Evolutionary conservation across 495 filamentous ascomycete species (phyloP).

Genomic region (Halenospora varia): DNA sequence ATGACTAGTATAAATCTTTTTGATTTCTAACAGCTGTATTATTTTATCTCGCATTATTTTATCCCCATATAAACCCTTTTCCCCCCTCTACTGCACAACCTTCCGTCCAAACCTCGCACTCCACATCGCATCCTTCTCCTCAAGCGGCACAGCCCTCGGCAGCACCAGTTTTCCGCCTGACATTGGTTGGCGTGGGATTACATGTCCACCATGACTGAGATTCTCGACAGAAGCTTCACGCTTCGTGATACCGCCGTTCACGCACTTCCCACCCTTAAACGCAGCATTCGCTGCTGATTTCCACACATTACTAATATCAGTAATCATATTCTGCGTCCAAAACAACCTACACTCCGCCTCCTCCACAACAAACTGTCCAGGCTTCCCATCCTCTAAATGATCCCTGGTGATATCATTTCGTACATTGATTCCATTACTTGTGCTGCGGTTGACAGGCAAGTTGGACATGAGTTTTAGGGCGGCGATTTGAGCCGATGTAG

Average conservation of each 20-base stretch:
- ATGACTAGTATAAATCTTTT: too few relatives aligned
- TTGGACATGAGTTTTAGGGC: slow-evolving; percentile 5
- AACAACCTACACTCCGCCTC: slow-evolving; percentile 23
- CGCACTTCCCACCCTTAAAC: slow-evolving; percentile 16
- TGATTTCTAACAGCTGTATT: too few relatives aligned
- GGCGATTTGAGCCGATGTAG: slow-evolving; percentile 7
- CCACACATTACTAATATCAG: slow-evolving; percentile 19
- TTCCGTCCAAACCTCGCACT: not conserved
- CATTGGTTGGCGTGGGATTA: not conserved
- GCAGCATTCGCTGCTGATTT: slow-evolving; percentile 19
- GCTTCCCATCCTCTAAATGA: slow-evolving; percentile 31
- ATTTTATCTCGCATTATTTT: too few relatives aligned
- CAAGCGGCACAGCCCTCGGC: too few relatives aligned
- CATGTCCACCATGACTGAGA: not conserved
- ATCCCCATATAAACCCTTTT: too few relatives aligned
- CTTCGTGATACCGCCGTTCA: slow-evolving; percentile 5
- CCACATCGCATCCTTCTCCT: not conserved
- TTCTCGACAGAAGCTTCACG: not conserved
- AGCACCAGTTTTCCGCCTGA: not conserved
- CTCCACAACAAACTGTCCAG: slow-evolving; percentile 21
- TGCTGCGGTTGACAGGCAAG: slow-evolving; percentile 9
- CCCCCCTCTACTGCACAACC: too few relatives aligned
- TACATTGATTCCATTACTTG: slow-evolving; percentile 30
- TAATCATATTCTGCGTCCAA: slow-evolving; percentile 20
- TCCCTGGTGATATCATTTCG: slow-evolving; percentile 35